Evolutionary conservation across 257 asterid genomes (phyloP).

Genomic region (Primulina eburnea): DNA sequence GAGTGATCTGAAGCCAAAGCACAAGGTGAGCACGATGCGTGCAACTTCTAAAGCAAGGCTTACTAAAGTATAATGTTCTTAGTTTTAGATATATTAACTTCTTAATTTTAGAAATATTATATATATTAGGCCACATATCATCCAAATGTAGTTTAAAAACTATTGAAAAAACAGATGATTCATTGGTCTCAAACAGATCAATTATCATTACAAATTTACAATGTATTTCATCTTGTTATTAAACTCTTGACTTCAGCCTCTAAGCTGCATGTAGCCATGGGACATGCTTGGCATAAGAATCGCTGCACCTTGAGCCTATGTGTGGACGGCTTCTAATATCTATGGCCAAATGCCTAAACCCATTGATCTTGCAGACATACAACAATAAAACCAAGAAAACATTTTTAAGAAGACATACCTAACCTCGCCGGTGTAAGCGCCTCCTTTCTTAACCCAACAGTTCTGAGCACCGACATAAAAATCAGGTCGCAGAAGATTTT

Average conservation of each 20-base stretch:
- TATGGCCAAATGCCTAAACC: not conserved
- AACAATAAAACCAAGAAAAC: not conserved
- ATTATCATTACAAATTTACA: no score
- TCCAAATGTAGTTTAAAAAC: not conserved
- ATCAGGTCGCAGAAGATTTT: conserved; percentile 39
- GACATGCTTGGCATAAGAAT: not conserved
- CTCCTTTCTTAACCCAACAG: conserved; percentile 46
- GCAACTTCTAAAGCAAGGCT: not conserved
- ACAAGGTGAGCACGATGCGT: not conserved
- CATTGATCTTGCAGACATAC: not conserved
- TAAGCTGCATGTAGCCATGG: not conserved
- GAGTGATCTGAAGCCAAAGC: not conserved
- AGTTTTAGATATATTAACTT: no score
- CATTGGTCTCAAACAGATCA: not conserved
- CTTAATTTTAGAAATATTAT: no score
- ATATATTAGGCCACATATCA: no score
- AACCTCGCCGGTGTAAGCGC: conserved; percentile 46
- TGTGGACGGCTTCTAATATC: not conserved
- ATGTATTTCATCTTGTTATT: not conserved
- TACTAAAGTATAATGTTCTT: no score
- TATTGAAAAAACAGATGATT: not conserved
- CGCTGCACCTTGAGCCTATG: not conserved
- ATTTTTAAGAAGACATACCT: conserved; percentile 27
- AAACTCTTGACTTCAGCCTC: not conserved
- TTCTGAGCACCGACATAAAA: conserved; percentile 46